Base-by-base conservation (phyloP, 495 filamentous ascomycete species). In the Lineolata rhizophorae region DNA sequence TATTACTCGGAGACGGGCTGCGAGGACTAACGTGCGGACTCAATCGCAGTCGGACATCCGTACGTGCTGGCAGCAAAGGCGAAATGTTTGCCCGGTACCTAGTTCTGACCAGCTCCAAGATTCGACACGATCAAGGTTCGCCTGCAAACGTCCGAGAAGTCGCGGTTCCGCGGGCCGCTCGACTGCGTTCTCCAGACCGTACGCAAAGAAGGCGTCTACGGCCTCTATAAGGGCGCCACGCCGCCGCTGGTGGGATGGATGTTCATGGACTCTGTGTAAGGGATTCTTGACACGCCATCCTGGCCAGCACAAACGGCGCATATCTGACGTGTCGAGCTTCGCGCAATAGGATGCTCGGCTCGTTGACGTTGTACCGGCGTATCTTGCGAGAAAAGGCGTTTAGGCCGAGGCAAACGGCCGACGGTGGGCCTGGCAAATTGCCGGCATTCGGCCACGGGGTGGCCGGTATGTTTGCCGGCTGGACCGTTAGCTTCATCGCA, bases 81-180 rank as follows among this genome's bases (percentile, higher is more conserved):
- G 19, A 30, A 27, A 17, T n/a, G 8, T 14, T 12, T 20, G 26
- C 6, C 13, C 18, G 20, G 21, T 26, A 35, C 33, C 13, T 4
- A 13, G 9, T 12, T 14, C 11, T 10, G 12, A 5, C 31, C 20
- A 6, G 15, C 25, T 6, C 32, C 21, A 19, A 65, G 61, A 40
- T 95, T 95, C 60, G 85, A 95, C 50, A 95, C 85, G 0, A 71
- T 95, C 51, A 94, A 95, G 54, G 84, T 94, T 38, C 78, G 87
- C 15, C 59, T 97, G 14, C 87, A 97, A 50, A 94, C 87, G n/a
- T 76, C 76, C 30, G 54, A 70, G 41, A 48, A 69, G 31, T 49
- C 61, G 0, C 80, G 76, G 39, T 97, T 97, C 59, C 58, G 55
- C 29, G 87, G 87, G 2, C 84, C 87, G 0, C 45, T 85, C n/a